Base-by-base conservation (phyloP, 108 stramenopile genomes). In the Cyclotella sp. region DNA sequence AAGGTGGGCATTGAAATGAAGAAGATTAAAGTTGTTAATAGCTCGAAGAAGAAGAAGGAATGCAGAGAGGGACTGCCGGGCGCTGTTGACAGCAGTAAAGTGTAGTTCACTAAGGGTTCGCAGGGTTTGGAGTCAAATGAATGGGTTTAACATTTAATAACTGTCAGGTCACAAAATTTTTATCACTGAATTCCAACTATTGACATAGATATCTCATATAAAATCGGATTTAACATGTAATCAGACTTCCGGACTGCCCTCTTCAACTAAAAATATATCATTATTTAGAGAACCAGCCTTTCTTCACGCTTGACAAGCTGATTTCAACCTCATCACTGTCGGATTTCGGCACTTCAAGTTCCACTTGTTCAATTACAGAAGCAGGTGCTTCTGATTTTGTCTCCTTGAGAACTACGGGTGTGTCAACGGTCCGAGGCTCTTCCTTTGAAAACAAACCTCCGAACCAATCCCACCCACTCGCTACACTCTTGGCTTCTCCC, bases 1-100 rank as follows among this genome's bases (percentile, higher is more conserved):
- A 81, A 68, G 47, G 80, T 81, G 29, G 73, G 73, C 34, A 74
- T 81, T 45, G 80, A 81, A 46, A 70, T 81, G 80, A 64, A 75
- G 16, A 81, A 64, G 53, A 75, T 81, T 22, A 70, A 55, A 58
- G 15, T 63, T 28, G 28, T 21, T 21, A 40, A 49, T 44, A 61
- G 34, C 30, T 26, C 11, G 18, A 18, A 19, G 27, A 44, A 29
- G 40, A 19, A 71, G 34, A n/a, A n/a, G 34, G 9, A n/a, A 18
- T 0, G 26, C 19, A 60, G 26, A 28, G 24, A 4, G 14, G 42
- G n/a, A 40, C 15, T 30, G 40, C 3, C 34, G 39, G 30, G 27
- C 24, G 15, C n/a, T 8, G 14, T 22, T 24, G 24, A 57, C 24
- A 12, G 24, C 21, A 57, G 22, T 2, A 3, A 24, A 9, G n/a